phyloP scores from a whole-genome alignment of 805 yeast genomes.

The Candida andamanensis region DNA sequence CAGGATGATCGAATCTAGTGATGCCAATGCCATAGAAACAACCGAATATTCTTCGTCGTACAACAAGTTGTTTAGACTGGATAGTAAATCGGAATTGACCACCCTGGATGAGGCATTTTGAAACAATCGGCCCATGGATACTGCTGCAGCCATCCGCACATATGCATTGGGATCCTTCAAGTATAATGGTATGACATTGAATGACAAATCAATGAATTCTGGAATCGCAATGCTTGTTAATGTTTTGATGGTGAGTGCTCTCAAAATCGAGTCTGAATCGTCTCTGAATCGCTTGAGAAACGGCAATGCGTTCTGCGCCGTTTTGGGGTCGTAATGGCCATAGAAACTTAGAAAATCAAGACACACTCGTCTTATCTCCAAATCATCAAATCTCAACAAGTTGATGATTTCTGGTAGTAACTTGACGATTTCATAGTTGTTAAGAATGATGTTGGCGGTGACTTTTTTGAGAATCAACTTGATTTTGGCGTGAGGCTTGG shows the following conservation, averaged over 20 bases:
- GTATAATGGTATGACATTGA: slow-evolving; percentile 30
- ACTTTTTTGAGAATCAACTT: slow-evolving; percentile 55
- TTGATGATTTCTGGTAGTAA: slow-evolving; percentile 60
- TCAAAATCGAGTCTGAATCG: slow-evolving; percentile 42
- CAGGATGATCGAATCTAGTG: slow-evolving; percentile 62
- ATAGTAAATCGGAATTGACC: slow-evolving; percentile 39
- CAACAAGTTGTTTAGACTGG: slow-evolving; percentile 46
- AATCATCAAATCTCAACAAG: slow-evolving; percentile 52
- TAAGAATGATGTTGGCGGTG: slow-evolving; percentile 78
- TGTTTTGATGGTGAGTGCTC: slow-evolving; percentile 62
- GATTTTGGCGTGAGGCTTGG: slow-evolving; percentile 34
- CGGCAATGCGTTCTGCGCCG: slow-evolving; percentile 51
- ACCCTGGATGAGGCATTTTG: slow-evolving; percentile 48
- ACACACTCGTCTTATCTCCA: slow-evolving; percentile 68
- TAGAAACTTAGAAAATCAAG: slow-evolving; percentile 61
- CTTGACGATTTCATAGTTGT: slow-evolving; percentile 68
- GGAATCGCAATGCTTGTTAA: slow-evolving; percentile 53
- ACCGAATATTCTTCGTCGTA: slow-evolving; percentile 56
- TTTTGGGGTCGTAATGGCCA: slow-evolving; percentile 53
- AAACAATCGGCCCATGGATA: slow-evolving; percentile 62
- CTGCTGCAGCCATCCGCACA: slow-evolving; percentile 67
- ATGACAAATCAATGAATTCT: slow-evolving; percentile 45
- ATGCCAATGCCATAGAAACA: slow-evolving; percentile 67
- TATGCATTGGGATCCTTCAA: slow-evolving; percentile 48
- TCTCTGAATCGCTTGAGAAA: slow-evolving; percentile 49